Conservation (phyloP, 2,329 filamentous ascomycete species). For the Aureobasidium sp. region DNA sequence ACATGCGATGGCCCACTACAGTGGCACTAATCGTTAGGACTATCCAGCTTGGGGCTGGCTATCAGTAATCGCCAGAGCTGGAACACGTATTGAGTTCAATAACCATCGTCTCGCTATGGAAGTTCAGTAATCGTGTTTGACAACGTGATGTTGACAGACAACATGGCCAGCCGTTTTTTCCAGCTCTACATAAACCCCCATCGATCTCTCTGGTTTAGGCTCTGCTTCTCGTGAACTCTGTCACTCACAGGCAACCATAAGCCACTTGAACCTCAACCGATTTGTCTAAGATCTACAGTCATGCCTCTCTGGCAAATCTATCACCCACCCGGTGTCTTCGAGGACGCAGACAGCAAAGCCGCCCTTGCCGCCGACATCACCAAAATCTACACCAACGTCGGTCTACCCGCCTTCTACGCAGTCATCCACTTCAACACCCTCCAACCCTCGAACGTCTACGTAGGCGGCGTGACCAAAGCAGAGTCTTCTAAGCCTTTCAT, state of each 20-base stretch:
- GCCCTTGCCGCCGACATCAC: slow-evolving; percentile 31
- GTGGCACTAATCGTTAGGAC: background rate
- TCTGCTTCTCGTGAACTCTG: background rate
- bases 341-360: slow-evolving; percentile 20
- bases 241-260: background rate
- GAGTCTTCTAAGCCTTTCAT: slow-evolving; percentile 25
- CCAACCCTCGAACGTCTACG: slow-evolving; percentile 20
- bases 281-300: background rate
- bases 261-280: background rate
- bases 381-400: slow-evolving; percentile 29
- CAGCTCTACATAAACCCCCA: background rate
- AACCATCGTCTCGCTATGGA: background rate
- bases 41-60: background rate
- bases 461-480: slow-evolving; percentile 24
- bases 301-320: slow-evolving; percentile 40
- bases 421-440: slow-evolving; percentile 32
- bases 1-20: background rate
- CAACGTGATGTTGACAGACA: background rate
- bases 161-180: background rate
- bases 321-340: slow-evolving; percentile 31
- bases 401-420: slow-evolving; percentile 38
- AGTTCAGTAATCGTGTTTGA: background rate
- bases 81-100: background rate
- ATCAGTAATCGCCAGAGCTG: slow-evolving; percentile 5
- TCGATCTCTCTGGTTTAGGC: no score